Evolutionary conservation across 2,329 filamentous ascomycete genomes (phyloP).

Genomic region (Ceratocystis destructans): DNA sequence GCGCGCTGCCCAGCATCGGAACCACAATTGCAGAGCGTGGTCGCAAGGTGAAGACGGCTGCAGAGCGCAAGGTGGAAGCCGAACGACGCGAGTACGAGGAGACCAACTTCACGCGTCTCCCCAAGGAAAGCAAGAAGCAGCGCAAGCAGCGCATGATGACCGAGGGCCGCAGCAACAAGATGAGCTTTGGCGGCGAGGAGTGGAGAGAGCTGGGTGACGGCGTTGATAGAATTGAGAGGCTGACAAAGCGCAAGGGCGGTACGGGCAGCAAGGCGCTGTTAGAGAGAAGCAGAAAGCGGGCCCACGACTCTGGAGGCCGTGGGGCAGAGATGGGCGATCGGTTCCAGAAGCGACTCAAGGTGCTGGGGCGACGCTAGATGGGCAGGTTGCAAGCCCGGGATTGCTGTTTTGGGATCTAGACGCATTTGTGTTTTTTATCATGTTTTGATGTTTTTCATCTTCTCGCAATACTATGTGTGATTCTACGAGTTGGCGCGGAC

Average conservation of each 20-base stretch:
- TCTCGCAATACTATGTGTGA: not conserved
- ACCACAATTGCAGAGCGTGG: slow-evolving; percentile 73
- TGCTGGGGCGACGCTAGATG: slow-evolving; percentile 25
- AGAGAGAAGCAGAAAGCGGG: slow-evolving; percentile 78
- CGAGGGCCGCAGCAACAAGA: slow-evolving; percentile 29
- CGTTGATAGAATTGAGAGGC: slow-evolving; percentile 68
- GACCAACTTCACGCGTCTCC: slow-evolving; percentile 75
- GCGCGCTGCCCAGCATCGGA: slow-evolving; percentile 80
- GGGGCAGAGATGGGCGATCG: slow-evolving; percentile 53
- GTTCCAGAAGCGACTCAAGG: slow-evolving; percentile 56
- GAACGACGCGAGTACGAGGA: slow-evolving; percentile 84
- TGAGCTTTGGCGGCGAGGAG: slow-evolving; percentile 81
- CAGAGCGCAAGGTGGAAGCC: slow-evolving; percentile 61
- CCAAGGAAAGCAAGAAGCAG: slow-evolving; percentile 80
- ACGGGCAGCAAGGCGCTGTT: slow-evolving; percentile 47
- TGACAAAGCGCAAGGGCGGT: slow-evolving; percentile 57
- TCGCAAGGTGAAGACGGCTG: slow-evolving; percentile 61
- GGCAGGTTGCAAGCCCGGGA: not conserved
- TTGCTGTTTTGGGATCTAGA: slow-evolving; percentile 1
- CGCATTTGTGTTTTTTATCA: not conserved
- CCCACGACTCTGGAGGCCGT: slow-evolving; percentile 47
- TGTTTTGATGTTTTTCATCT: not conserved
- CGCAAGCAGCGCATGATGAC: slow-evolving; percentile 46
- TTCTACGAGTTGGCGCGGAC: too few species aligned
- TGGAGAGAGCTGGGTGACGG: slow-evolving; percentile 78